Percentiles rank a stretch among this genome's conserved stretches.
Conservation (phyloP, 495 filamentous ascomycete genomes). For the Letharia columbiana region DNA sequence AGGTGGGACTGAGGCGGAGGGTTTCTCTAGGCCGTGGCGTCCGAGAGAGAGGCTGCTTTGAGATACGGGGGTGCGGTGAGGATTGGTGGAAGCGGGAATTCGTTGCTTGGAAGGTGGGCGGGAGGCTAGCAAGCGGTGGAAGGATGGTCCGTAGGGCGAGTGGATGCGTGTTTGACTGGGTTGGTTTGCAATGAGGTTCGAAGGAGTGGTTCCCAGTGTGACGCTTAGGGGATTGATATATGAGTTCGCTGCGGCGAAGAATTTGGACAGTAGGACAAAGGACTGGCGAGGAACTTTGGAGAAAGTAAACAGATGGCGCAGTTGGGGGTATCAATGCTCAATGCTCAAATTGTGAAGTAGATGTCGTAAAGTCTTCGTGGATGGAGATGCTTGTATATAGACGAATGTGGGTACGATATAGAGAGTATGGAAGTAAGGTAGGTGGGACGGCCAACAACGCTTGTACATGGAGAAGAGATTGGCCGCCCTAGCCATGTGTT, state of each 20-base stretch:
- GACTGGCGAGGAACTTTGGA: background rate
- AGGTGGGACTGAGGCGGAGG: too few species aligned
- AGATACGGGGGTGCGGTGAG: too few species aligned
- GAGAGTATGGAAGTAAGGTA: background rate
- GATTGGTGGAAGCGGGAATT: too few species aligned
- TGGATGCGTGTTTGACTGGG: background rate
- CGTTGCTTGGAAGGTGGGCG: too few species aligned
- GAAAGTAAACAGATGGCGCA: slow-evolving; percentile 1
- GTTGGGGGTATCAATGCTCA: background rate
- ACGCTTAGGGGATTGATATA: background rate
- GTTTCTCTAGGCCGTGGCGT: too few species aligned
- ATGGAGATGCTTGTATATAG: background rate
- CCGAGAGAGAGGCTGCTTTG: too few species aligned
- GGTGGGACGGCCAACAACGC: background rate
- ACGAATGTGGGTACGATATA: background rate
- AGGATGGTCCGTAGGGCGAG: background rate
- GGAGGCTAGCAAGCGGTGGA: background rate
- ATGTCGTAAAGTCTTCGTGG: background rate
- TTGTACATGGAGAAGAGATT: slow-evolving; percentile 11
- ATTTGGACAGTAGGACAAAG: background rate
- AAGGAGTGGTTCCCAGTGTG: background rate
- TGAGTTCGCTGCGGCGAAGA: background rate
- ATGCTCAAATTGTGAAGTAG: background rate
- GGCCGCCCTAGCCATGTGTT: slow-evolving; percentile 3
- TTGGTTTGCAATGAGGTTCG: background rate